These are phyloP conservation scores for Pseudohalonectria lignicola DNA, from an alignment of 2,329 filamentous ascomycete genomes.

Conservation along the genomic window DNA sequence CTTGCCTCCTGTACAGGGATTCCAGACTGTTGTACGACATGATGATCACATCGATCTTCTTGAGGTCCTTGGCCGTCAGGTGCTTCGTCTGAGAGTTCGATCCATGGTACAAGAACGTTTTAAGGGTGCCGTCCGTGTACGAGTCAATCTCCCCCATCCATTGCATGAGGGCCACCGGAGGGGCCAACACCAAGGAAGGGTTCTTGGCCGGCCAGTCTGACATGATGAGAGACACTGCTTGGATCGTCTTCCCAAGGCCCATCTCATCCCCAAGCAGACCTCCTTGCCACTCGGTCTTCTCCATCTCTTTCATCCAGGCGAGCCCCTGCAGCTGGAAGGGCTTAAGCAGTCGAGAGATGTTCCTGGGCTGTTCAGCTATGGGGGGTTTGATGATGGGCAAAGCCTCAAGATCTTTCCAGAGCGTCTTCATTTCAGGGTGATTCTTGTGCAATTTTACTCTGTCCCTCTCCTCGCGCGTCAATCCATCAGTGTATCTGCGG, in stretches of 20 bases:
- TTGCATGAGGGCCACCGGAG: conserved; percentile 90
- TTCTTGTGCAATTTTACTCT: conserved; percentile 59
- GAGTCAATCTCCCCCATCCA: conserved; percentile 76
- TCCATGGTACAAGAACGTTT: conserved; percentile 83
- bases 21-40: conserved; percentile 93
- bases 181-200: conserved; percentile 80
- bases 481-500: not conserved
- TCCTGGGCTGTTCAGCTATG: conserved; percentile 58
- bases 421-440: conserved; percentile 69
- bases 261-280: conserved; percentile 94
- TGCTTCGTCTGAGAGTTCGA: conserved; percentile 75
- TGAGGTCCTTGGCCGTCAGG: conserved; percentile 62
- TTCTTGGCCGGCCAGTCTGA: conserved; percentile 80
- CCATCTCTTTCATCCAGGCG: conserved; percentile 89
- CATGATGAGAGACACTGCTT: conserved; percentile 96
- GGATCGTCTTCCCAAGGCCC: conserved; percentile 98
- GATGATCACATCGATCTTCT: conserved; percentile 85
- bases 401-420: conserved; percentile 72
- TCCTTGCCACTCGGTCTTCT: conserved; percentile 74
- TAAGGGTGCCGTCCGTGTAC: conserved; percentile 79
- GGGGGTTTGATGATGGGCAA: conserved; percentile 53
- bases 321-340: conserved; percentile 89
- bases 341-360: conserved; percentile 77
- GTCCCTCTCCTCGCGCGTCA: conserved; percentile 24
- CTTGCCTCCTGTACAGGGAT: conserved; percentile 84